A percentile compares a stretch with the other conserved stretches of the same genome.
Conservation (phyloP, 331 rosid genomes). For the Stylosanthes scabra region DNA sequence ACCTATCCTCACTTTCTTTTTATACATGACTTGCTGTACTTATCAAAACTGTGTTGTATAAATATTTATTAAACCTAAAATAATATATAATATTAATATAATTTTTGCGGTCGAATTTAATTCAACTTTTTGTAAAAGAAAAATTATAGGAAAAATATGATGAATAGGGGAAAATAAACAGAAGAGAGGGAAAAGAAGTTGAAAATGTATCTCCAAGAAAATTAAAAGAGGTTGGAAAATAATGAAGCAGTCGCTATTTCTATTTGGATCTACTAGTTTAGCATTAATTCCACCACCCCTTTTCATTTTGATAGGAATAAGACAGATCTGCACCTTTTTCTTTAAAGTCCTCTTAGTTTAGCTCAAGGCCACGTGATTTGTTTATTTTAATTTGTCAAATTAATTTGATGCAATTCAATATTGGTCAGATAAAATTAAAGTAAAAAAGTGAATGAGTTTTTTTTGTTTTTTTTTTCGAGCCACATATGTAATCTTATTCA, state of each 20-base stretch:
- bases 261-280: constrained; percentile 27
- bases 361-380: constrained; percentile 7
- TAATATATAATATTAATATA: no score
- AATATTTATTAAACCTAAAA: no score
- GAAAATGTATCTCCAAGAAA: no score
- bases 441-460: neutral
- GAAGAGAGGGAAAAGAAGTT: no score
- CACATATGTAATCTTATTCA: neutral
- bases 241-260: constrained; percentile 27
- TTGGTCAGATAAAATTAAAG: constrained; percentile 19
- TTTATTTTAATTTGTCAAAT: constrained; percentile 8
- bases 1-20: no score
- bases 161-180: no score
- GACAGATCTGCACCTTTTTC: constrained; percentile 16
- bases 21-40: no score
- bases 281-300: neutral
- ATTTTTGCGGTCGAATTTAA: no score
- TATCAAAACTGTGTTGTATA: no score
- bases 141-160: no score
- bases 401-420: constrained; percentile 22
- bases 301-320: constrained; percentile 30
- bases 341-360: constrained; percentile 1
- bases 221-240: neutral
- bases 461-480: no score
- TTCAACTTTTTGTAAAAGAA: no score